Conservation (phyloP, 495 filamentous ascomycete genomes). For the Daldinia loculata region DNA sequence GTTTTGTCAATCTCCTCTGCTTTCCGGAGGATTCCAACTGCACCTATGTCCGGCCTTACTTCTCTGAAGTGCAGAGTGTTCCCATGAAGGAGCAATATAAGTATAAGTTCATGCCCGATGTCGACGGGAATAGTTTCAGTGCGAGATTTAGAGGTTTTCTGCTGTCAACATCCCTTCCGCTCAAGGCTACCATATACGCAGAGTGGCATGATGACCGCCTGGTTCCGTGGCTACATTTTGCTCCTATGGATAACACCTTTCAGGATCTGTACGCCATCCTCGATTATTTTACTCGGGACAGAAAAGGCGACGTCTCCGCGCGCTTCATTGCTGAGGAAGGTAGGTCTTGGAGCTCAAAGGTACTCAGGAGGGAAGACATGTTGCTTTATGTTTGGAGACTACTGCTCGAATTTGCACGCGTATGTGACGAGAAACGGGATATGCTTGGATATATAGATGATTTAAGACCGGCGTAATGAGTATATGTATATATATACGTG, state of each 20-base stretch:
- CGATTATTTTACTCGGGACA: constrained; percentile 70
- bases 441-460: constrained; percentile 65
- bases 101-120: constrained; percentile 66
- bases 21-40: constrained; percentile 49
- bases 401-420: constrained; percentile 75
- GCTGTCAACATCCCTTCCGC: constrained; percentile 62
- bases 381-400: constrained; percentile 74
- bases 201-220: constrained; percentile 73
- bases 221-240: constrained; percentile 69
- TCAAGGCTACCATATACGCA: constrained; percentile 71
- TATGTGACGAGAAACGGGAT: constrained; percentile 70
- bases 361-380: constrained; percentile 75
- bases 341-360: constrained; percentile 70
- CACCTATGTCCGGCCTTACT: constrained; percentile 53
- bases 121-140: constrained; percentile 71
- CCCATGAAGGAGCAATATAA: constrained; percentile 65
- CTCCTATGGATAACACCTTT: constrained; percentile 77
- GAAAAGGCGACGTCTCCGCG: constrained; percentile 41
- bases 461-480: constrained; percentile 32
- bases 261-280: constrained; percentile 73
- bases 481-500: constrained; percentile 19
- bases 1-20: constrained; percentile 52
- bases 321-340: constrained; percentile 68
- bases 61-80: constrained; percentile 39
- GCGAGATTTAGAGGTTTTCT: constrained; percentile 70